Conservation (phyloP, 1,139 yeast species). For the Protomyces inundatus region DNA sequence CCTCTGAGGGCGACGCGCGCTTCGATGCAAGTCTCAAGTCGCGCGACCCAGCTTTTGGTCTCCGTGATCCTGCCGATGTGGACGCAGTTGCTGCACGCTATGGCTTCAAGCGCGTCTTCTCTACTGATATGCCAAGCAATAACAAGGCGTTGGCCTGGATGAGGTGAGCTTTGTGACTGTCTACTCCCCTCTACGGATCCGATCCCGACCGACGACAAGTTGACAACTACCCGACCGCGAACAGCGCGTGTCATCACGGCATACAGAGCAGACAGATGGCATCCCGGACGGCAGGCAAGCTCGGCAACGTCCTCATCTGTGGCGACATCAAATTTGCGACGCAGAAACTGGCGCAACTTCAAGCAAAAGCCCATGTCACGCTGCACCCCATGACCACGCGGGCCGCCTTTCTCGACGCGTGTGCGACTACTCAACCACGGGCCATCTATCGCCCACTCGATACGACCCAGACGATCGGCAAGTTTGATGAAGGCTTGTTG, state of each 20-base stretch:
- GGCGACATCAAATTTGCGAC: slow-evolving; percentile 3
- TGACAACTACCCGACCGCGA: neutral
- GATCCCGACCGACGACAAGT: neutral
- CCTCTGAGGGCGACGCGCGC: neutral
- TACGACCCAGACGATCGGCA: slow-evolving; percentile 50
- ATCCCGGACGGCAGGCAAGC: neutral
- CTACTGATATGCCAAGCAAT: slow-evolving; percentile 1
- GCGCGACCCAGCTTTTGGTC: slow-evolving; percentile 12
- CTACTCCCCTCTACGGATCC: neutral
- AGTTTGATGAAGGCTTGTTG: slow-evolving; percentile 69
- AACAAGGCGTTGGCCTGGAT: slow-evolving; percentile 11
- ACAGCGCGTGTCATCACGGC: too few species aligned
- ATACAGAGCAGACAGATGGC: neutral
- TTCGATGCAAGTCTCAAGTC: slow-evolving; percentile 5
- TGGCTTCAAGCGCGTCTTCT: neutral
- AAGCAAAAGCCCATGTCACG: neutral
- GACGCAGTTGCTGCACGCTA: neutral
- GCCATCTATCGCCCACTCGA: slow-evolving; percentile 45
- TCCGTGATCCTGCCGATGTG: slow-evolving; percentile 1
- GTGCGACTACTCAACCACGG: slow-evolving; percentile 49
- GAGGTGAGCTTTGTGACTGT: neutral
- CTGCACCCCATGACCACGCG: slow-evolving; percentile 35
- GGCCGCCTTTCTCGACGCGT: slow-evolving; percentile 51
- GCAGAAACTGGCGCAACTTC: neutral
- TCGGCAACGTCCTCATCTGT: neutral